Conservation (phyloP, 176 grass and related monocot species). For the Musa schizocarpa region DNA sequence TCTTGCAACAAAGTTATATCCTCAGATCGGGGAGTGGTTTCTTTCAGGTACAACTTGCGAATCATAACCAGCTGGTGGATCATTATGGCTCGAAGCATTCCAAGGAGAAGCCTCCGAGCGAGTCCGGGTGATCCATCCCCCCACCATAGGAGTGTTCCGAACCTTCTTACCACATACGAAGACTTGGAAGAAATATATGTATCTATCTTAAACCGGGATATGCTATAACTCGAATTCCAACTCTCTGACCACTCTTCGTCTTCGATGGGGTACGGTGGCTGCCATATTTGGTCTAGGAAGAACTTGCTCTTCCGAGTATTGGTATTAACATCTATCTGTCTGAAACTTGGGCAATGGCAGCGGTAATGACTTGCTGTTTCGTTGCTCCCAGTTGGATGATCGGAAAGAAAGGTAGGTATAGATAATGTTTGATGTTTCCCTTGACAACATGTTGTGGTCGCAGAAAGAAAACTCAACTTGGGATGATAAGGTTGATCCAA, state of each 20-base stretch:
- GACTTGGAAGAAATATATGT: too few relatives aligned
- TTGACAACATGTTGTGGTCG: too few relatives aligned
- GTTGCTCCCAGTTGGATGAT: too few relatives aligned
- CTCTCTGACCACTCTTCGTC: not conserved
- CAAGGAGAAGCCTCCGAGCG: constrained; percentile 57
- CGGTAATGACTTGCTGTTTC: too few relatives aligned
- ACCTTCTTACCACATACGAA: not conserved
- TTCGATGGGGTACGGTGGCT: not conserved
- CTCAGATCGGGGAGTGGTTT: not conserved
- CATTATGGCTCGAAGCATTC: constrained; percentile 84
- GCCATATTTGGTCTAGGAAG: not conserved
- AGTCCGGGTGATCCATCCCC: constrained; percentile 16
- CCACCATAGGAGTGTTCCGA: not conserved
- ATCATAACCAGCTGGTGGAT: constrained; percentile 73
- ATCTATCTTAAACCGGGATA: not conserved
- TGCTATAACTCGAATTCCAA: not conserved
- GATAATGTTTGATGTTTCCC: too few relatives aligned
- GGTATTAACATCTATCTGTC: too few relatives aligned
- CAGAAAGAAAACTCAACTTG: too few relatives aligned
- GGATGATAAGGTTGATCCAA: too few relatives aligned
- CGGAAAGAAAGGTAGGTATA: too few relatives aligned
- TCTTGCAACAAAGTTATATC: not conserved
- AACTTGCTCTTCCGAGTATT: too few relatives aligned
- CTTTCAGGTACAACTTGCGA: constrained; percentile 61
- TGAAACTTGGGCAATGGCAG: too few relatives aligned